Evolutionary conservation across 768 basidiomycete genomes (phyloP).

Genomic region (Dacryopinax spathularia): DNA sequence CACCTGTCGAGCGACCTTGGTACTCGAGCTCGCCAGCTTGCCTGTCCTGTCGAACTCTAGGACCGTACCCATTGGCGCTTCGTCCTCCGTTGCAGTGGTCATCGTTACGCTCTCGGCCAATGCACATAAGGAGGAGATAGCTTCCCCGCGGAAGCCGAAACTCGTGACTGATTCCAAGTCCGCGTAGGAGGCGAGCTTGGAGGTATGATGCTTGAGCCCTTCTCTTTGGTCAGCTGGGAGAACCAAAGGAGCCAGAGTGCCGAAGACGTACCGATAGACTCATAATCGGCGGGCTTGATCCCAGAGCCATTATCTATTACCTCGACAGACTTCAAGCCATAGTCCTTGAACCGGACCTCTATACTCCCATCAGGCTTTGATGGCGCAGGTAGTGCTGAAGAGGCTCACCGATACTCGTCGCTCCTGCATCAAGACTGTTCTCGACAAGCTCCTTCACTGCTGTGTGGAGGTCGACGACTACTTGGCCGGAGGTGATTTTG

Average conservation of each 20-base stretch:
- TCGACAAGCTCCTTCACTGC: conserved; percentile 95
- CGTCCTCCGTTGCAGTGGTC: conserved; percentile 54
- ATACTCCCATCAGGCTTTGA: conserved; percentile 5
- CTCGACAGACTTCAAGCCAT: conserved; percentile 70
- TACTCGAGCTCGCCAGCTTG: conserved; percentile 35
- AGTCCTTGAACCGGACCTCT: conserved; percentile 86
- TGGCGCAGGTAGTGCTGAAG: neutral
- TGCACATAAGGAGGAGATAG: conserved; percentile 83
- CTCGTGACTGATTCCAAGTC: conserved; percentile 61
- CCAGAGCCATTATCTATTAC: conserved; percentile 88
- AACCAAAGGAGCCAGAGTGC: neutral
- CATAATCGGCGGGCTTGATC: conserved; percentile 62
- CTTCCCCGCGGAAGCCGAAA: conserved; percentile 94
- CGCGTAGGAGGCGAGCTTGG: conserved; percentile 64
- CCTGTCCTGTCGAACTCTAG: conserved; percentile 63
- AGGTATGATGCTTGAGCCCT: conserved; percentile 89
- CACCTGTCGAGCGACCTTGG: conserved; percentile 67
- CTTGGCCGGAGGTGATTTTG: conserved; percentile 85
- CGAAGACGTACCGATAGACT: conserved; percentile 51
- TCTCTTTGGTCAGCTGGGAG: neutral
- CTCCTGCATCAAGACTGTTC: conserved; percentile 87
- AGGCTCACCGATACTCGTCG: conserved; percentile 62
- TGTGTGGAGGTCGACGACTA: conserved; percentile 82
- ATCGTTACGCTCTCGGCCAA: conserved; percentile 55
- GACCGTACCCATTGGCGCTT: conserved; percentile 63